These are phyloP conservation scores for Neurospora sp. DNA, from an alignment of 495 filamentous ascomycete species.

Conservation along the genomic window DNA sequence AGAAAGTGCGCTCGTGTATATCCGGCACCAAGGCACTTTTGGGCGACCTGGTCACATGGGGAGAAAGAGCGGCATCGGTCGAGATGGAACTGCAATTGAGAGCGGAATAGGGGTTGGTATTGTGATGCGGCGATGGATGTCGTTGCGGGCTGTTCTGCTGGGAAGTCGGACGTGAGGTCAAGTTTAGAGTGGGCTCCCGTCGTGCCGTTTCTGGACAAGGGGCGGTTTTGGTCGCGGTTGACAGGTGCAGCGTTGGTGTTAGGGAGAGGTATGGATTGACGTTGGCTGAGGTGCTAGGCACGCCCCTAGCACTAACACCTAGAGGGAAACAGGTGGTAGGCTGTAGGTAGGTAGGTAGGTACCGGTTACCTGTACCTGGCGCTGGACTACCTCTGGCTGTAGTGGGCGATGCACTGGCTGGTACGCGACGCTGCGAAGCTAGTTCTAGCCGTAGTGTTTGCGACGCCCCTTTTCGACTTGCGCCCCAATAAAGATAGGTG, in stretches of 20 bases:
- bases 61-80: constrained; percentile 30
- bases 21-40: constrained; percentile 29
- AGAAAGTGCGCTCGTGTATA: constrained; percentile 34
- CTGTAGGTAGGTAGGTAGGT: neutral
- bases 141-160: constrained; percentile 28
- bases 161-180: constrained; percentile 33
- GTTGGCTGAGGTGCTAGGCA: neutral
- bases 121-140: constrained; percentile 32
- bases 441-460: neutral
- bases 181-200: constrained; percentile 28
- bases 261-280: neutral
- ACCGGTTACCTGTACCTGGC: neutral
- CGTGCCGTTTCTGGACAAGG: constrained; percentile 25
- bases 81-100: constrained; percentile 28
- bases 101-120: constrained; percentile 23
- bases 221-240: constrained; percentile 12
- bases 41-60: constrained; percentile 29
- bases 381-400: neutral
- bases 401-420: neutral
- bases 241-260: neutral
- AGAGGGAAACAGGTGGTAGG: neutral
- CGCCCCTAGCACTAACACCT: neutral
- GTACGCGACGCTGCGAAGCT: neutral
- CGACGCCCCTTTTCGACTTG: neutral
- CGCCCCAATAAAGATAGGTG: neutral